Conservation (phyloP, 2,329 filamentous ascomycete species). For the Beauveria medogensis region DNA sequence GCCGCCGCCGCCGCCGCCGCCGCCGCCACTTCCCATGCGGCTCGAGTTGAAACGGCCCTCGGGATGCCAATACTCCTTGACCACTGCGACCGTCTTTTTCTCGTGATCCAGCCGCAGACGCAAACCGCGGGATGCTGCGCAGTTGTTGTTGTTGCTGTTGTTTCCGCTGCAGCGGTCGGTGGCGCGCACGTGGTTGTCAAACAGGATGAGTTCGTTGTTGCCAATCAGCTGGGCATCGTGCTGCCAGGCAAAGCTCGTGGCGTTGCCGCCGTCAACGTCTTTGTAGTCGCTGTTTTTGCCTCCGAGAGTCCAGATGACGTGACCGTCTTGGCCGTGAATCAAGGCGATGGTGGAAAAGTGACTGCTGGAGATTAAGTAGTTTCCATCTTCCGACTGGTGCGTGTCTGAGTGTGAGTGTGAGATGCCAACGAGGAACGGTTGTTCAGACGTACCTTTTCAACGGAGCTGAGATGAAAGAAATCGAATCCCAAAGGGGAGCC, state of each 20-base stretch:
- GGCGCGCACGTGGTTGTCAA: constrained; percentile 30
- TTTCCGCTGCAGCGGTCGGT: constrained; percentile 21
- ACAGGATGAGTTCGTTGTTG: constrained; percentile 26
- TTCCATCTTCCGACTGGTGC: constrained; percentile 21
- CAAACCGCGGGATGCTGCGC: constrained; percentile 18
- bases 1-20: constrained; percentile 9
- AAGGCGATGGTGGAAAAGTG: constrained; percentile 24
- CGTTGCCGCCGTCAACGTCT: constrained; percentile 26
- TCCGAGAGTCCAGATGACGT: constrained; percentile 28
- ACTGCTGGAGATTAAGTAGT: constrained; percentile 29
- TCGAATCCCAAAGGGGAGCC: constrained; percentile 25
- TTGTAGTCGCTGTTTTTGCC: constrained; percentile 27
- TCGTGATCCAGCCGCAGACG: constrained; percentile 22
- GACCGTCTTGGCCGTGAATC: constrained; percentile 22
- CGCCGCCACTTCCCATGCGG: constrained; percentile 13
- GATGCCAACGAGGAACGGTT: neutral
- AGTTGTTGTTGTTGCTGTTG: constrained; percentile 14
- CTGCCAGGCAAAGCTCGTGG: constrained; percentile 31
- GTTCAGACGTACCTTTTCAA: constrained; percentile 21
- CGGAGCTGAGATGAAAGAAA: constrained; percentile 31
- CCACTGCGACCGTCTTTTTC: constrained; percentile 22
- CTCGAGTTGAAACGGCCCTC: constrained; percentile 17
- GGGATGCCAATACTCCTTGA: constrained; percentile 24
- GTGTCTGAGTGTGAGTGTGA: neutral
- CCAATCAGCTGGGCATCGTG: constrained; percentile 28